These are phyloP conservation scores for Ichthyophthirius multifiliis DNA, from an alignment of 169 alveolate species.

Conservation along the genomic window DNA sequence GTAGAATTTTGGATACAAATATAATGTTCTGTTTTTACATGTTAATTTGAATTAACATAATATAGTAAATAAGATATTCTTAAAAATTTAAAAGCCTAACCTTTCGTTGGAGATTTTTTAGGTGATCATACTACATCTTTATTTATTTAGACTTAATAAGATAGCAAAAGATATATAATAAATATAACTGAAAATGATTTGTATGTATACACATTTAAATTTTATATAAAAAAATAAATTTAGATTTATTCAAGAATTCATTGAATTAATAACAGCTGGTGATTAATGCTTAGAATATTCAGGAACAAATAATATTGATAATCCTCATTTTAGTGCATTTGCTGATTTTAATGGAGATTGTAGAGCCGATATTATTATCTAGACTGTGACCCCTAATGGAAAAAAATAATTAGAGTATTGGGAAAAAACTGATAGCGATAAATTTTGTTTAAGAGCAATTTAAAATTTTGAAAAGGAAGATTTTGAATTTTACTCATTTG, in stretches of 20 bases:
- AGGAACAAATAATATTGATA: background rate
- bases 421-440: conserved; percentile 12
- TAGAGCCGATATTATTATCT: conserved; percentile 28
- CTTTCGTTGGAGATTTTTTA: background rate
- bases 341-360: conserved; percentile 45
- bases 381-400: too few species aligned
- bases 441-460: conserved; percentile 14
- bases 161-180: background rate
- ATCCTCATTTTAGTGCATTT: conserved; percentile 28
- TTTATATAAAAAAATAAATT: background rate
- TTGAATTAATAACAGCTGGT: background rate
- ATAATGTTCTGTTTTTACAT: background rate
- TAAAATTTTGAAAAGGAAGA: background rate
- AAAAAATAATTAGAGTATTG: conserved; percentile 20
- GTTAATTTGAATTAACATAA: background rate
- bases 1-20: background rate
- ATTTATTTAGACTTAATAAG: background rate
- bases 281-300: background rate
- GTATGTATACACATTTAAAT: background rate
- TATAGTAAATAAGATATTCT: background rate
- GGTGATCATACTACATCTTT: background rate
- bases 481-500: background rate
- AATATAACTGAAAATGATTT: background rate
- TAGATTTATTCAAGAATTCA: background rate
- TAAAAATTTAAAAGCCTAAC: background rate